Evolutionary conservation across 768 basidiomycete species (phyloP), one percentile per base, ranked within the genome.

Genomic region (Suillus spraguei): DNA sequence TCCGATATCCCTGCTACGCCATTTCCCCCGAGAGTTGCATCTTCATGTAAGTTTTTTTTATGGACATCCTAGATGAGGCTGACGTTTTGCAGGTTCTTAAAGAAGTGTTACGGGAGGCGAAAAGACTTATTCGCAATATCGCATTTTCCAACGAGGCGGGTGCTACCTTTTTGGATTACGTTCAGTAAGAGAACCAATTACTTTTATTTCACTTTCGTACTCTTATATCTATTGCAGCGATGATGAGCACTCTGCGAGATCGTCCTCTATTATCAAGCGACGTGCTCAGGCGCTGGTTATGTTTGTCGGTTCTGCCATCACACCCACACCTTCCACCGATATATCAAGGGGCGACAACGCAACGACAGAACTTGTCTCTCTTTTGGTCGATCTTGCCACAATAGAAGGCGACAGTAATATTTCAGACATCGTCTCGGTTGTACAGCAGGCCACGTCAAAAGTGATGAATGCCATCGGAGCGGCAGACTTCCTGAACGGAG

Each of bases 401-500:
- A 63, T 78, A 16, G 81, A 80, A 58, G 64, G 69, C 5, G 81
- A 79, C 52, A 58, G 20, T 54, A 58, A 41, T 6, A 56, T 80
- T n/a, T 78, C 77, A 5, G 79, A 84, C 5, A 78, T 90, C 35
- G 72, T 78, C 5, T 67, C 76, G 20, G 78, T 78, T 17, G 84
- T 88, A 28, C 82, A 85, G 33, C 66, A 72, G 20, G 81, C 86
- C 4, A 76, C 93, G 56, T 80, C 77, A 17, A 82, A 79, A 53
- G 77, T 85, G 2, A 81, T 94, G 59, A 79, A 74, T 28, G 82
- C 87, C 49, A 87, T 96, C 77, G 83, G 89, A 9, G 94, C 89
- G 3, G 72, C 77, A 36, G 85, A 89, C 67, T 96, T 97, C 76
- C 76, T 92, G 60, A 69, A 73, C 33, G 82, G 90, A 6, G 76